Evolutionary conservation across 352 stramenopile species (phyloP).

Genomic region (Phytophthora tubulina): DNA sequence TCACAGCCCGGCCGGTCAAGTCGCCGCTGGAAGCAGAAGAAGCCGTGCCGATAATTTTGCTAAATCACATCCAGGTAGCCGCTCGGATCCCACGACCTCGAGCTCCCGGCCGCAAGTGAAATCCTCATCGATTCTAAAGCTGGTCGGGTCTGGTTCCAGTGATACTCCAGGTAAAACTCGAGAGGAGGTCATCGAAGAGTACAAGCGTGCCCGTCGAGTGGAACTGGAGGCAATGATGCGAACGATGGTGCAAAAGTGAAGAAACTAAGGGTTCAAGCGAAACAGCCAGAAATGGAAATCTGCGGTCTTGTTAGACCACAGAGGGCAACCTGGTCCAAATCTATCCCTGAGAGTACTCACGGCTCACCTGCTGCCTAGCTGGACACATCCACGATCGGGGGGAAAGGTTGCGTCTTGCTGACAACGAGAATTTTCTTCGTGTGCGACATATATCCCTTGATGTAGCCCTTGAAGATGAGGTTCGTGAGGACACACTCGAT

Average conservation of each 20-base stretch:
- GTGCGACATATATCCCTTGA: slow-evolving; percentile 98
- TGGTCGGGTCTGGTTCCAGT: slow-evolving; percentile 44
- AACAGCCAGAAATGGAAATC: not conserved
- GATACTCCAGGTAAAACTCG: slow-evolving; percentile 57
- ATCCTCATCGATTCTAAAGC: slow-evolving; percentile 66
- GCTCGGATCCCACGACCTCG: slow-evolving; percentile 2
- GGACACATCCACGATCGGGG: slow-evolving; percentile 81
- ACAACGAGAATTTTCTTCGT: slow-evolving; percentile 96
- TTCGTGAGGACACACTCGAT: slow-evolving; percentile 98
- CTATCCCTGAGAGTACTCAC: slow-evolving; percentile 12
- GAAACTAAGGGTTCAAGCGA: not conserved
- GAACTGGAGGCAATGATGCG: slow-evolving; percentile 77
- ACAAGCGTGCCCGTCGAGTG: slow-evolving; percentile 67
- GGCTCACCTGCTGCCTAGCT: slow-evolving; percentile 46
- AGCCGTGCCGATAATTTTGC: slow-evolving; percentile 17
- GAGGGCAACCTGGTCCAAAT: not conserved
- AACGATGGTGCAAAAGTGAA: slow-evolving; percentile 68
- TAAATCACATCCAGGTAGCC: slow-evolving; percentile 13
- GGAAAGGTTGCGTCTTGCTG: slow-evolving; percentile 96
- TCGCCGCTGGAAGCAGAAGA: slow-evolving; percentile 17
- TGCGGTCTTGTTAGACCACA: slow-evolving; percentile 3
- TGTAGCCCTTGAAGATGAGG: slow-evolving; percentile 96
- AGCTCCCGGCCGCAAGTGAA: slow-evolving; percentile 21
- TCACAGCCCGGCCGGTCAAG: slow-evolving; percentile 13
- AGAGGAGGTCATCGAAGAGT: slow-evolving; percentile 67